These are phyloP conservation scores for Picea sitchensis DNA, from an alignment of 75 land plant genomes.

Conservation along the genomic window DNA sequence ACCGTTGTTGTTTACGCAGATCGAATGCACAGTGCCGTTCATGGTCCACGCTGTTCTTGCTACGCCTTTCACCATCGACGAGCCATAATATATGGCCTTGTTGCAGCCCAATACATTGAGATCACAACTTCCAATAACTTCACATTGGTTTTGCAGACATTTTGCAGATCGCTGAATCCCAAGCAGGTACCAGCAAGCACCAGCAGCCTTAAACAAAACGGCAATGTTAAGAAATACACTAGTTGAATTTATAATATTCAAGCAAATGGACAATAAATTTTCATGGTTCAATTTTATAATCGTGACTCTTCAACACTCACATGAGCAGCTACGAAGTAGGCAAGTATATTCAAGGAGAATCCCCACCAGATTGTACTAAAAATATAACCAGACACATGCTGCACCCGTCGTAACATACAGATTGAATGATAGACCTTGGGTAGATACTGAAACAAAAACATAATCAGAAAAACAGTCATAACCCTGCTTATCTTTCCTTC, in stretches of 20 bases:
- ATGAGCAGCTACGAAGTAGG: constrained; percentile 87
- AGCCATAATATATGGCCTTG: constrained; percentile 50
- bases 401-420: constrained; percentile 61
- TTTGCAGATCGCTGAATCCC: constrained; percentile 63
- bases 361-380: constrained; percentile 97
- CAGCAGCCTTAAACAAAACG: constrained; percentile 58
- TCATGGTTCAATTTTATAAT: background rate
- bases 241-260: background rate
- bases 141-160: constrained; percentile 69
- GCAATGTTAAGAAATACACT: background rate
- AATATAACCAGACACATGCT: constrained; percentile 73
- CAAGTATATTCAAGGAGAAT: constrained; percentile 73
- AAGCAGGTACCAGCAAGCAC: constrained; percentile 95
- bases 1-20: constrained; percentile 35
- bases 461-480: constrained; percentile 67
- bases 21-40: constrained; percentile 22
- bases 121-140: constrained; percentile 24
- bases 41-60: constrained; percentile 30
- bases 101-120: constrained; percentile 52
- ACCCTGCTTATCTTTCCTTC: constrained; percentile 38
- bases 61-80: constrained; percentile 12
- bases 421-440: constrained; percentile 84
- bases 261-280: background rate
- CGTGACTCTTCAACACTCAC: constrained; percentile 32
- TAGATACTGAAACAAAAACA: constrained; percentile 78